Evolutionary conservation across 192 early-diverging fungal species (phyloP).

Genomic region (Backusella luteola): DNA sequence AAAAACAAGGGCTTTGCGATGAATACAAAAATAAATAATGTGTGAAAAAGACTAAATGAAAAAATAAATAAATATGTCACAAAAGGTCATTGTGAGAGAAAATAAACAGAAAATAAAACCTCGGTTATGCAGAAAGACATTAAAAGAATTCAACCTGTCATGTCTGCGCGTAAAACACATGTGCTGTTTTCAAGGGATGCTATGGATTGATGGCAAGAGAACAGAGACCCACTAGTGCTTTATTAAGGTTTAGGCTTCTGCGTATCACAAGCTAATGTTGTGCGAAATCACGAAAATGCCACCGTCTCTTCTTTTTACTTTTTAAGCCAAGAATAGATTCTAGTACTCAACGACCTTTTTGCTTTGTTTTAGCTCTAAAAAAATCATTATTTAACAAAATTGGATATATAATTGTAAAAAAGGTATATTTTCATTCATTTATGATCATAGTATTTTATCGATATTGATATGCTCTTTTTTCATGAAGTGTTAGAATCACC

Average conservation of each 20-base stretch:
- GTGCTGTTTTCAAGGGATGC: not conserved
- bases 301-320: not conserved
- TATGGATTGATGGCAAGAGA: not conserved
- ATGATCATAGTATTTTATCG: not conserved
- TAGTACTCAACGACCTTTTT: not conserved
- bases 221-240: not conserved
- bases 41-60: too few relatives aligned
- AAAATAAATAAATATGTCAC: too few relatives aligned
- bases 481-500: not conserved
- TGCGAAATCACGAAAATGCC: not conserved
- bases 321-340: not conserved
- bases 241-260: not conserved
- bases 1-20: not conserved
- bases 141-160: not conserved
- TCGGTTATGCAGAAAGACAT: too few relatives aligned
- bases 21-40: not conserved
- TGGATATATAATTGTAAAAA: too few relatives aligned
- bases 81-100: too few relatives aligned
- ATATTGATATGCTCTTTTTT: not conserved
- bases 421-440: not conserved
- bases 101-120: too few relatives aligned
- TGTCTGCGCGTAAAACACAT: not conserved
- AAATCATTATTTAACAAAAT: too few relatives aligned
- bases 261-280: not conserved
- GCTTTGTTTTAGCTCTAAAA: not conserved